These are phyloP conservation scores for Metschnikowia koreensis DNA, from an alignment of 805 yeast species.

Conservation along the genomic window DNA sequence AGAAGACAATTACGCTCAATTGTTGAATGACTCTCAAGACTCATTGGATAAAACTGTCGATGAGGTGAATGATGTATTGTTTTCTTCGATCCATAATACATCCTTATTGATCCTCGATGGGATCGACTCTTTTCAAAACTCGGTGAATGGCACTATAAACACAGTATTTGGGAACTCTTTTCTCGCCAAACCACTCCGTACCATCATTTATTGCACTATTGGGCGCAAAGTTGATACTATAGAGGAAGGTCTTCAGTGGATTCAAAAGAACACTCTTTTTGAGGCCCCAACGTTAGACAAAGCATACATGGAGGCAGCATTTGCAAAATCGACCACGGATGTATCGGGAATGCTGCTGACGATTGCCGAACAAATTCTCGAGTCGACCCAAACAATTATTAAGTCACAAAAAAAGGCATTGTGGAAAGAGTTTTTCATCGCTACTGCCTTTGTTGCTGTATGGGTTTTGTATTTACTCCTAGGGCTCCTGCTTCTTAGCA, in stretches of 20 bases:
- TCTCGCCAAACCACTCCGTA: slow-evolving; percentile 57
- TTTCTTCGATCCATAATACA: slow-evolving; percentile 60
- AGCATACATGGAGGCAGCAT: slow-evolving; percentile 41
- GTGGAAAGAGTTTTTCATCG: slow-evolving; percentile 46
- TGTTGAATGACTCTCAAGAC: slow-evolving; percentile 7
- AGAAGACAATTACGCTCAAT: slow-evolving; percentile 1
- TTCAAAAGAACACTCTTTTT: slow-evolving; percentile 51
- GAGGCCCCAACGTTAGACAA: slow-evolving; percentile 12
- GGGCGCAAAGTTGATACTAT: slow-evolving; percentile 67
- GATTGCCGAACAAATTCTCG: slow-evolving; percentile 35
- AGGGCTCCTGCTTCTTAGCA: slow-evolving; percentile 26
- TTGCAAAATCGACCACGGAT: slow-evolving; percentile 43
- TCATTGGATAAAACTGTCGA: slow-evolving; percentile 44
- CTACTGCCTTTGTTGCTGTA: slow-evolving; percentile 41
- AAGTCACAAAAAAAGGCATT: slow-evolving; percentile 34
- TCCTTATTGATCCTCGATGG: slow-evolving; percentile 6
- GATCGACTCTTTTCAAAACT: slow-evolving; percentile 20
- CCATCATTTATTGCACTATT: slow-evolving; percentile 75
- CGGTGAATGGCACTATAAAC: slow-evolving; percentile 58
- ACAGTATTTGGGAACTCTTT: slow-evolving; percentile 68
- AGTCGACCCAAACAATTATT: slow-evolving; percentile 26
- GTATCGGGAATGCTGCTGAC: slow-evolving; percentile 48
- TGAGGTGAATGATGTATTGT: slow-evolving; percentile 57
- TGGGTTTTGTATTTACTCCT: slow-evolving; percentile 50
- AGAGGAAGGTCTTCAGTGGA: slow-evolving; percentile 77